A percentile compares a stretch with the other conserved stretches of the same genome.
Conservation (phyloP, 495 filamentous ascomycete species). For the Eremomyces bilateralis region DNA sequence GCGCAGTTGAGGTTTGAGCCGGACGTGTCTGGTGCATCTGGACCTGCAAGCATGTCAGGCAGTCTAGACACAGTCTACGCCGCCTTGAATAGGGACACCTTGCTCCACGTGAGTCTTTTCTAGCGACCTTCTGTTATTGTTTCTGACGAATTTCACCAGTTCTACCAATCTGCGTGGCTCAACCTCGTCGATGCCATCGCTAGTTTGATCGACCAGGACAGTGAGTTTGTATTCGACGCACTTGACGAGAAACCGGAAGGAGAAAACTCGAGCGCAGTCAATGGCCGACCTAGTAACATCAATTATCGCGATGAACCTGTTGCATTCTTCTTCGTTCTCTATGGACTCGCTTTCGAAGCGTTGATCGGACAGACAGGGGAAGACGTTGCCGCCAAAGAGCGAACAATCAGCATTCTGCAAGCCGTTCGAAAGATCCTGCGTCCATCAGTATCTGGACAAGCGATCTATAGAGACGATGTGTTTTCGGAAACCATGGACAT, state of each 20-base stretch:
- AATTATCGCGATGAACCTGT: constrained; percentile 96
- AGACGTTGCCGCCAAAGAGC: constrained; percentile 46
- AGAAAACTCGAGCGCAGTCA: constrained; percentile 18
- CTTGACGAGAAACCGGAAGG: constrained; percentile 59
- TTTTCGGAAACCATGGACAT: constrained; percentile 97
- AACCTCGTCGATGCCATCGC: constrained; percentile 94
- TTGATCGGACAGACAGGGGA: constrained; percentile 63
- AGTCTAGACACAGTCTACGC: constrained; percentile 82
- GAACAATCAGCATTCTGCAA: constrained; percentile 72
- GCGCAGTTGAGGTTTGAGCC: constrained; percentile 87
- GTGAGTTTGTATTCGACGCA: constrained; percentile 91
- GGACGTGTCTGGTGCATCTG: constrained; percentile 76
- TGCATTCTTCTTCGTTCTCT: constrained; percentile 97
- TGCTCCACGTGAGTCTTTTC: constrained; percentile 37
- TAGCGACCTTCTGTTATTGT: not conserved
- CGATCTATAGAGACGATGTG: constrained; percentile 85
- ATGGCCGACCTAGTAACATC: constrained; percentile 41
- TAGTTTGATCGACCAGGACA: constrained; percentile 91
- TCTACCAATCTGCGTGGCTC: constrained; percentile 96
- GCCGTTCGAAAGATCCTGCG: constrained; percentile 88
- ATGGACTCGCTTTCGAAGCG: constrained; percentile 89
- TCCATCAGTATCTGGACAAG: constrained; percentile 85
- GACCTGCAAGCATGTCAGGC: constrained; percentile 46
- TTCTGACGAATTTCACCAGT: constrained; percentile 24
- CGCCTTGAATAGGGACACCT: constrained; percentile 78